phyloP scores from a whole-genome alignment of 345 rosid species.

The Ceriops tagal region DNA sequence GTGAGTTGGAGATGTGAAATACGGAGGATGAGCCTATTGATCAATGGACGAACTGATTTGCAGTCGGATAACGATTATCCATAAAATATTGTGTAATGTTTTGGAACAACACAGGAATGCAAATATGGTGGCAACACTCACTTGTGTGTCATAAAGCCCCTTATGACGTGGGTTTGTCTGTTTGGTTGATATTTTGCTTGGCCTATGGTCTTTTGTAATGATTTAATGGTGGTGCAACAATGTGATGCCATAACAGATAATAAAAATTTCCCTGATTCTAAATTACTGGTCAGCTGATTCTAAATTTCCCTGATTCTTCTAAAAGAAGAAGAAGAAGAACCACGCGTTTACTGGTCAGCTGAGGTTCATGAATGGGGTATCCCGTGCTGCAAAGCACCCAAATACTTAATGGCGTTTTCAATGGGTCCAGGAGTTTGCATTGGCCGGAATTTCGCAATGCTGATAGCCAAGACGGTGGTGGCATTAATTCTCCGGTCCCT shows the following conservation, averaged over 20 bases:
- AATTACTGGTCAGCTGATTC: too few relatives aligned
- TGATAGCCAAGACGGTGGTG: conserved; percentile 53
- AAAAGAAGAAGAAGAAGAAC: too few relatives aligned
- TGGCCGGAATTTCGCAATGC: conserved; percentile 59
- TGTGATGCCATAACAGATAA: neutral
- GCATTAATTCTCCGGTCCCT: conserved; percentile 48
- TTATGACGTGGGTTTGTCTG: too few relatives aligned
- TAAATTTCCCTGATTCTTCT: too few relatives aligned
- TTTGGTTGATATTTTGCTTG: too few relatives aligned
- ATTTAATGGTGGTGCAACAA: neutral
- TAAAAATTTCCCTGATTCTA: neutral
- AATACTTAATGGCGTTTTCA: conserved; percentile 45
- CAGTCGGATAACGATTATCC: too few relatives aligned
- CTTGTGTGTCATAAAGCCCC: neutral
- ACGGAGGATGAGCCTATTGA: too few relatives aligned
- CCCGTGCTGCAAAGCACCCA: conserved; percentile 44
- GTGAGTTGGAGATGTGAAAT: neutral
- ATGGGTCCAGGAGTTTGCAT: conserved; percentile 58
- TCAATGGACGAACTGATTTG: too few relatives aligned
- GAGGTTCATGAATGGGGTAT: conserved; percentile 42
- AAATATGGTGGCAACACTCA: neutral
- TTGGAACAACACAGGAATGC: neutral
- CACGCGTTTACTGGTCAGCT: too few relatives aligned
- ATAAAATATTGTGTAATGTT: neutral
- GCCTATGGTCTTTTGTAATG: too few relatives aligned